Evolutionary conservation across 106 monocot species (phyloP).

Genomic region (Allium fistulosum): DNA sequence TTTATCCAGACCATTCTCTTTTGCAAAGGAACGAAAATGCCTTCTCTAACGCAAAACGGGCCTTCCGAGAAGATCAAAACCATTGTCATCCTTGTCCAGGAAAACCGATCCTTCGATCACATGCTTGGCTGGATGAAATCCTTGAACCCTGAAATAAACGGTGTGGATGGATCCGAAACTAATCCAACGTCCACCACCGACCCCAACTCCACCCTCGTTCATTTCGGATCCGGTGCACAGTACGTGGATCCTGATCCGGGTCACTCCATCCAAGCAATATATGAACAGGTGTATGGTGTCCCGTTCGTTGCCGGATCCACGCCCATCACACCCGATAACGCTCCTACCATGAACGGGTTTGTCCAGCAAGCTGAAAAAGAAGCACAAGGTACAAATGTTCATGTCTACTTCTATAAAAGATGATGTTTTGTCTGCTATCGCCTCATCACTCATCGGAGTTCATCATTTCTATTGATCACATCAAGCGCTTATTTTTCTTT

Average conservation of each 20-base stretch:
- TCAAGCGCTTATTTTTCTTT: no score
- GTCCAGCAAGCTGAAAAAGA: conserved; percentile 74
- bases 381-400: conserved; percentile 11
- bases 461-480: no score
- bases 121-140: conserved; percentile 94
- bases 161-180: conserved; percentile 55
- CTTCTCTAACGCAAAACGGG: no score
- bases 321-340: conserved; percentile 38
- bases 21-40: no score
- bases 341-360: conserved; percentile 79
- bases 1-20: no score
- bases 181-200: conserved; percentile 65
- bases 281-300: conserved; percentile 76
- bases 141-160: conserved; percentile 62
- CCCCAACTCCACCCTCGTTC: conserved; percentile 31
- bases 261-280: conserved; percentile 94
- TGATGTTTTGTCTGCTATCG: no score
- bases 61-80: conserved; percentile 41
- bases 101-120: conserved; percentile 97
- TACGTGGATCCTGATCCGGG: conserved; percentile 95
- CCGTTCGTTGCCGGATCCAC: conserved; percentile 32
- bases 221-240: conserved; percentile 42
- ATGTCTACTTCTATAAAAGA: no score
- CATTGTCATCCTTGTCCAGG: conserved; percentile 75
- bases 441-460: no score